Base-by-base conservation (phyloP, 352 stramenopile species). In the Pythium dissimile region DNA sequence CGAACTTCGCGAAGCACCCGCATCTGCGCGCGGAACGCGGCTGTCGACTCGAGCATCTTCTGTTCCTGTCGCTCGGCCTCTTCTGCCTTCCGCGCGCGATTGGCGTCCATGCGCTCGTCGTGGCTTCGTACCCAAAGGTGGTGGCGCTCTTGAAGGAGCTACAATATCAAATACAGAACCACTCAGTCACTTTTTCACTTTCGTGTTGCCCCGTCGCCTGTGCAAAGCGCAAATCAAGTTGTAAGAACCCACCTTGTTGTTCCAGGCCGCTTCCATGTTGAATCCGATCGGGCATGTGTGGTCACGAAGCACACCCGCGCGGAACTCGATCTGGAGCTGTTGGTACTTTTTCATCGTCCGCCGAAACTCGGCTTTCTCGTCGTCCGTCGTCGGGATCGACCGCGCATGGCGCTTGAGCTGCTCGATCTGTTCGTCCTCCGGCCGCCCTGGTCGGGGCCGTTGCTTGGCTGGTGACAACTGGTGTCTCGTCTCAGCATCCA, bases 241-340 rank as follows among this genome's bases (percentile, higher is more conserved):
- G 3, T 34, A n/a, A 2, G 18, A 15, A 64, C 42, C 1, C 50
- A 87, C 77, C 66, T 68, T 57, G 65, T 54, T 70, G 34, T 76
- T 76, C 54, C 79, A 85, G 27, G 77, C 74, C 27, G 77, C 68
- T 57, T 84, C 66, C 60, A 77, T 74, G 49, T 87, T 87, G 46
- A 84, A 87, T 0, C 70, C 68, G 52, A 87, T 75, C 1, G 69
- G 68, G 18, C 72, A 80, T 4, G 67, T 59, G 26, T 75, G 65
- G 20, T 71, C 68, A 31, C 53, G 54, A 23, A 72, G 42, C 8
- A 80, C 12, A 2, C 65, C 66, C 24, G 44, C 62, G 15, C 55
- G 55, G 38, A 78, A 66, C 13, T 75, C 54, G 55, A 73, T 56
- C 16, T 80, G 58, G 38, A 85, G 54, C 18, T 54, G 67, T 31